A percentile compares a stretch with the other conserved stretches of the same genome.
These are phyloP conservation scores for Rutidosis leptorrhynchoides DNA, from an alignment of 129 eudicot genomes.

Conservation along the genomic window DNA sequence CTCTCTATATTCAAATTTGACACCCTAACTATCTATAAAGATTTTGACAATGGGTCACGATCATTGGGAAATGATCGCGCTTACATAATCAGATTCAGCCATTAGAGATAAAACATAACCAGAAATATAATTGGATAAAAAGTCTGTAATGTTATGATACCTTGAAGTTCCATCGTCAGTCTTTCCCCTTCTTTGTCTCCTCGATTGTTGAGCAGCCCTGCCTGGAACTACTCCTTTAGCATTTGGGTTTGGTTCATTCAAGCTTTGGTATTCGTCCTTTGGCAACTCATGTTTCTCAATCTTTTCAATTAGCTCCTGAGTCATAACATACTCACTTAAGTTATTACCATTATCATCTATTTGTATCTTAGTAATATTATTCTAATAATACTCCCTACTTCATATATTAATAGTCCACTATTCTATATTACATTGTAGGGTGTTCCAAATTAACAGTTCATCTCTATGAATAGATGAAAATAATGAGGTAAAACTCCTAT, in stretches of 20 bases:
- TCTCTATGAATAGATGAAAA: too few relatives aligned
- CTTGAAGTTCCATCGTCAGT: conserved; percentile 87
- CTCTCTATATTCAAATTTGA: too few relatives aligned
- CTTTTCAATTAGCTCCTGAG: conserved; percentile 77
- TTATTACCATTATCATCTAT: neutral
- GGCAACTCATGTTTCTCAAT: conserved; percentile 68
- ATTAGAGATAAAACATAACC: neutral
- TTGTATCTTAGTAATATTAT: conserved; percentile 12
- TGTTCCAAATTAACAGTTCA: too few relatives aligned
- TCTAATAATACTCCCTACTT: too few relatives aligned
- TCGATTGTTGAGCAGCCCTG: conserved; percentile 54
- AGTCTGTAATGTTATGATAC: conserved; percentile 26
- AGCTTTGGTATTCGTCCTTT: conserved; percentile 68
- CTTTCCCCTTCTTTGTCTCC: conserved; percentile 82
- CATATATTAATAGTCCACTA: too few relatives aligned
- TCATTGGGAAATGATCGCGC: too few relatives aligned
- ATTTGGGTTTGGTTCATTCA: conserved; percentile 45
- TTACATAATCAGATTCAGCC: too few relatives aligned
- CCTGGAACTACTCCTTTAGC: conserved; percentile 24
- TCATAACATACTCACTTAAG: conserved; percentile 1
- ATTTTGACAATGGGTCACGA: too few relatives aligned
- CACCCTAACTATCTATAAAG: too few relatives aligned
- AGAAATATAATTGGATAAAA: neutral
- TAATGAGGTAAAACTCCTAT: too few relatives aligned
- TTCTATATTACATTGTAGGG: too few relatives aligned